These are phyloP conservation scores for Emmonsia crescens DNA, from an alignment of 2,329 filamentous ascomycete species.

Conservation along the genomic window DNA sequence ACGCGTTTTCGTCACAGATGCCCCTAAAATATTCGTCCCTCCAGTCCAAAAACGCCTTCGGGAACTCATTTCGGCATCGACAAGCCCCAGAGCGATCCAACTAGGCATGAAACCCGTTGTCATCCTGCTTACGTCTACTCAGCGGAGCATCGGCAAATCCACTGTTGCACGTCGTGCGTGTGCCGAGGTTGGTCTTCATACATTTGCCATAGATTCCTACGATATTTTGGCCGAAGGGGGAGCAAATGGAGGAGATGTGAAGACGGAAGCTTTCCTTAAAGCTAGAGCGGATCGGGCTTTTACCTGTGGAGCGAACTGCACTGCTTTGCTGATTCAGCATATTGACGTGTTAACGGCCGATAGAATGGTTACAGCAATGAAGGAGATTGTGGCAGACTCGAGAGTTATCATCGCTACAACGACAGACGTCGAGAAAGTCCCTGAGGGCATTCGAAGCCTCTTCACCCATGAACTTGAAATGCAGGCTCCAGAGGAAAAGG, in stretches of 20 bases:
- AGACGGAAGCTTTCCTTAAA: slow-evolving; percentile 83
- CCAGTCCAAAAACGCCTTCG: slow-evolving; percentile 58
- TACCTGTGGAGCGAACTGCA: slow-evolving; percentile 74
- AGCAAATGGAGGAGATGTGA: slow-evolving; percentile 77
- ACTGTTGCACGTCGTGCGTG: slow-evolving; percentile 66
- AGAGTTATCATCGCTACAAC: slow-evolving; percentile 87
- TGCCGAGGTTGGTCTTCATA: slow-evolving; percentile 80
- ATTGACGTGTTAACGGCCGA: slow-evolving; percentile 86
- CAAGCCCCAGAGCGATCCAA: slow-evolving; percentile 75
- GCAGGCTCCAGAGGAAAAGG: slow-evolving; percentile 80
- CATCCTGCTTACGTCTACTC: slow-evolving; percentile 79
- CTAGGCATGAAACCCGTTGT: slow-evolving; percentile 79
- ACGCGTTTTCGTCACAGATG: slow-evolving; percentile 28
- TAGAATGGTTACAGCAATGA: slow-evolving; percentile 73
- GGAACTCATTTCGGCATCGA: slow-evolving; percentile 78
- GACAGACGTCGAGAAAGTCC: slow-evolving; percentile 87
- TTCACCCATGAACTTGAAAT: slow-evolving; percentile 96
- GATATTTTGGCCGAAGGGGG: slow-evolving; percentile 89
- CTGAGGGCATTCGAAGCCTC: slow-evolving; percentile 75
- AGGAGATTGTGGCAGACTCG: slow-evolving; percentile 68
- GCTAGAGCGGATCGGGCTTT: slow-evolving; percentile 80
- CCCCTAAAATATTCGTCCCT: slow-evolving; percentile 39
- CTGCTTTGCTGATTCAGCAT: slow-evolving; percentile 75
- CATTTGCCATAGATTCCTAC: slow-evolving; percentile 79
- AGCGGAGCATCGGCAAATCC: slow-evolving; percentile 88